phyloP scores from a whole-genome alignment of 306 rosid species.

The Dryas octopetala region DNA sequence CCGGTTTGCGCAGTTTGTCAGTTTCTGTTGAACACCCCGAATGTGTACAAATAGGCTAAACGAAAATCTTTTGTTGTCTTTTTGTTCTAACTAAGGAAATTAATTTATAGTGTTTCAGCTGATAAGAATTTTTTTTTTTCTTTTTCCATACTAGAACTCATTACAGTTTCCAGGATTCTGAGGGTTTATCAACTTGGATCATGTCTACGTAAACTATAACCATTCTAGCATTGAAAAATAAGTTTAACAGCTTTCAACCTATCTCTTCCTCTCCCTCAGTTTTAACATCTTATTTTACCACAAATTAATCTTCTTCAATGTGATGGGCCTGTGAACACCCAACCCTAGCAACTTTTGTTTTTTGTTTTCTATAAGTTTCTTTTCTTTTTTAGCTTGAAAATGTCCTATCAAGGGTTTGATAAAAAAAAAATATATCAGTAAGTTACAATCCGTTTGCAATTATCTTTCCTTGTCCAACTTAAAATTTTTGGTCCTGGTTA shows the following conservation, averaged over 20 bases:
- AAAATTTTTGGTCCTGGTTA: neutral
- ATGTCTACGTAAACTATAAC: neutral
- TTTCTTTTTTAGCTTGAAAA: neutral
- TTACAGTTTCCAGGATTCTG: neutral
- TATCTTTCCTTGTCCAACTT: neutral
- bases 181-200: neutral
- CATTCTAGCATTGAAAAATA: slow-evolving; percentile 4
- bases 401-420: neutral
- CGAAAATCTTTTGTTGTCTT: neutral
- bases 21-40: neutral
- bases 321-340: neutral
- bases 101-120: neutral
- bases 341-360: neutral
- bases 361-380: no score
- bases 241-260: slow-evolving; percentile 2
- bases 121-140: neutral
- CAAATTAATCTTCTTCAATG: neutral
- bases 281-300: neutral
- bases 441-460: neutral
- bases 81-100: neutral
- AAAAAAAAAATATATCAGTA: neutral
- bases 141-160: neutral
- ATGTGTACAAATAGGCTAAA: neutral
- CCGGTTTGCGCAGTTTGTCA: neutral
- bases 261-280: slow-evolving; percentile 5